Base-by-base conservation (phyloP, 1,284 basidiomycete genomes). In the Omphalotus olearius region DNA sequence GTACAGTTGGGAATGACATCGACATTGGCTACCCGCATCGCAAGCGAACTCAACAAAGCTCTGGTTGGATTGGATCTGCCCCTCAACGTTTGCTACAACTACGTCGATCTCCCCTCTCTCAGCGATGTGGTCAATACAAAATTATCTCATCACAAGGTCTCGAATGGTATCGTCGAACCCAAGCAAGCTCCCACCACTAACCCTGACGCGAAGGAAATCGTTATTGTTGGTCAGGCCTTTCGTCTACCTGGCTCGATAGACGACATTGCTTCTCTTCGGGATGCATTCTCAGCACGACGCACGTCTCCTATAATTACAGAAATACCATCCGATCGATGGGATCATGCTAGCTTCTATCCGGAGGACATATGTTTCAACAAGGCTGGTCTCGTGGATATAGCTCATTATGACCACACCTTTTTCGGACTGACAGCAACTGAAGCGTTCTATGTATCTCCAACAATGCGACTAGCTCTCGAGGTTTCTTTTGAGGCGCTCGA, bases 401-500 rank as follows among this genome's bases (percentile, higher is more conserved):
- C 61, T 0, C 54, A 56, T 36, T 70, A 66, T 47, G 69, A 70
- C 44, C 63, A 68, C 50, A 45, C 57, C 0, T 70, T 70, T 60
- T 70, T 70, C 55, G 67, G 67, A 2, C 62, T 70, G 14, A 64
- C 67, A 1, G 60, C 63, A 5, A 59, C 66, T 3, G 69, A 70
- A 51, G 69, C 69, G 0, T 63, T 64, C 42, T 59, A 59, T 45
- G 56, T 70, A n/a, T 56, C 62, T 1, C 69, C 69, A 0, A 59
- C 59, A 13, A 60, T 65, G 25, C 46, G 51, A 2, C 41, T 69
- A 4, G 60, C 63, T 4, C 56, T 71, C 42, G 69, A 71, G 52
- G 57, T 65, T 7, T 61, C 67, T 0, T 68, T 68, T 46, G 65
- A 69, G 47, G 69, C 69, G 0, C 56, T 71, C n/a, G 69, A 71